phyloP scores from a whole-genome alignment of 306 rosid genomes.

The Psophocarpus tetragonolobus region DNA sequence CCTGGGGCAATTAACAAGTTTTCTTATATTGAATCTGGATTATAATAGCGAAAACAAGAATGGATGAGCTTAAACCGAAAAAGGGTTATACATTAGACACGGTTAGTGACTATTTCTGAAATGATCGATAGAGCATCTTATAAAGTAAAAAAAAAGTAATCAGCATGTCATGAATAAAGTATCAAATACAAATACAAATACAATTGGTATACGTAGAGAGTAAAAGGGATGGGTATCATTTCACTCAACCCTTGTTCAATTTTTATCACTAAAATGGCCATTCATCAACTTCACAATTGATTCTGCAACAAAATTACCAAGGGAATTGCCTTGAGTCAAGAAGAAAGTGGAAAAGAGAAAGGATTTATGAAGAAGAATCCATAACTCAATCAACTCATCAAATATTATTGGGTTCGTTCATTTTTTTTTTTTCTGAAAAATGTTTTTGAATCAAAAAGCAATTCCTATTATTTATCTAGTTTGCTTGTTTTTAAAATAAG shows the following conservation, averaged over 20 bases:
- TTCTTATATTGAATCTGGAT: not conserved
- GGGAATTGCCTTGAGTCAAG: slow-evolving; percentile 29
- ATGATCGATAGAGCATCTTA: slow-evolving; percentile 37
- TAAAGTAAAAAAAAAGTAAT: slow-evolving; percentile 39
- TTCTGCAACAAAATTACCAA: slow-evolving; percentile 24
- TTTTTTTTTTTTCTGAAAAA: too few species aligned
- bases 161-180: not conserved
- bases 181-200: not conserved
- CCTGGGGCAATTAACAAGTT: not conserved
- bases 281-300: slow-evolving; percentile 33
- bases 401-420: too few species aligned
- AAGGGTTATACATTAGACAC: not conserved
- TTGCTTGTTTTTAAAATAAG: too few species aligned
- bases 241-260: slow-evolving; percentile 42
- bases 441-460: too few species aligned
- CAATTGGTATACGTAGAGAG: slow-evolving; percentile 1
- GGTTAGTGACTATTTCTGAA: slow-evolving; percentile 30
- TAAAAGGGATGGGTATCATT: not conserved
- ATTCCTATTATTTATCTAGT: too few species aligned
- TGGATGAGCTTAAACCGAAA: slow-evolving; percentile 1
- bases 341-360: not conserved
- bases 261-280: slow-evolving; percentile 33
- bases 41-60: slow-evolving; percentile 1
- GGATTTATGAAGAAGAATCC: not conserved
- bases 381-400: not conserved